A percentile compares a stretch with the other conserved stretches of the same genome.
Evolutionary conservation across 208 protist species (phyloP).

Genomic region (Wallacemonas sp.): DNA sequence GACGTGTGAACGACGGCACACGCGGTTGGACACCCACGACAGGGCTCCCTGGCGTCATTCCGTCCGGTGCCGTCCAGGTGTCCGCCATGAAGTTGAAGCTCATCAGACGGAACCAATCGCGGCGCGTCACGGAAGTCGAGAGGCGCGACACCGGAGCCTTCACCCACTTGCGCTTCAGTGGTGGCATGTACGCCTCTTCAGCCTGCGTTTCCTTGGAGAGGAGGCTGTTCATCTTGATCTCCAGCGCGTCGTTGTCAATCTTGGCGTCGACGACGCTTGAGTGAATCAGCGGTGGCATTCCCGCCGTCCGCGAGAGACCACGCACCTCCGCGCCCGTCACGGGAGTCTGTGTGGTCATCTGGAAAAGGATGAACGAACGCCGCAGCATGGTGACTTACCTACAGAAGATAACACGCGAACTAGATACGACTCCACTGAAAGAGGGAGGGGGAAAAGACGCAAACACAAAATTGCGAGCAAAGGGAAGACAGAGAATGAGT

Average conservation of each 20-base stretch:
- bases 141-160: conserved; percentile 60
- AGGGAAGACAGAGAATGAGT: conserved; percentile 4
- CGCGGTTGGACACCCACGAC: conserved; percentile 54
- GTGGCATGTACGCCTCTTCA: conserved; percentile 28
- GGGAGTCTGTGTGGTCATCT: background rate
- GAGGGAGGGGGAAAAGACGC: background rate
- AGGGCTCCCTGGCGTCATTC: conserved; percentile 32
- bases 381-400: conserved; percentile 26
- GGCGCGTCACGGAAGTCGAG: conserved; percentile 55
- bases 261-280: conserved; percentile 37
- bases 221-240: conserved; percentile 38
- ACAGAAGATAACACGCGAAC: too few relatives aligned
- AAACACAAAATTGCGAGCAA: background rate
- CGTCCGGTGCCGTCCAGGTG: conserved; percentile 33
- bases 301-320: background rate
- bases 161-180: conserved; percentile 64
- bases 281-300: conserved; percentile 35
- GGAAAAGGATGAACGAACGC: background rate
- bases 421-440: too few relatives aligned
- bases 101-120: conserved; percentile 89
- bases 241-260: conserved; percentile 37
- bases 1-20: conserved; percentile 59
- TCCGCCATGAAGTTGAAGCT: conserved; percentile 85
- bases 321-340: background rate
- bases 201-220: conserved; percentile 27